Conservation (phyloP, 352 stramenopile genomes). For the Globisporangium cystogenes region DNA sequence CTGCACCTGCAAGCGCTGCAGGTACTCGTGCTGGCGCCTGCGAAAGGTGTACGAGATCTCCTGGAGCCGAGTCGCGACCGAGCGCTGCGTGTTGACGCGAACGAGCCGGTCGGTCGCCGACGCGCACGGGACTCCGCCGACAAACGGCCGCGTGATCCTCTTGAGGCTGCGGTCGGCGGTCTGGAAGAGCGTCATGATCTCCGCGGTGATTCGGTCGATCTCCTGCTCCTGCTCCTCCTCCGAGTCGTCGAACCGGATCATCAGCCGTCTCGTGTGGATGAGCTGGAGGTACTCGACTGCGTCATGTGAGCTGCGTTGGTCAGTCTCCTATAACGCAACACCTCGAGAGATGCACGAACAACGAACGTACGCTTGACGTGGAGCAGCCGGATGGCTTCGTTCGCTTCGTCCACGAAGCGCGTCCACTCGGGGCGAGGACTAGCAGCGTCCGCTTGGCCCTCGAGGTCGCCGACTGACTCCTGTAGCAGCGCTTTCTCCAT, state of each 20-base stretch:
- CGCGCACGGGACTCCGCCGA: slow-evolving; percentile 32
- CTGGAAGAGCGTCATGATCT: slow-evolving; percentile 63
- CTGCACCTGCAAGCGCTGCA: slow-evolving; percentile 64
- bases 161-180: slow-evolving; percentile 63
- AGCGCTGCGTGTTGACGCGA: slow-evolving; percentile 60
- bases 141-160: slow-evolving; percentile 54
- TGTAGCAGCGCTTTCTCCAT: slow-evolving; percentile 68
- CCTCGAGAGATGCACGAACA: not conserved
- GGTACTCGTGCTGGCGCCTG: slow-evolving; percentile 61
- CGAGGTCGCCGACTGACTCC: slow-evolving; percentile 30
- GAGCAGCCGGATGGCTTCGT: slow-evolving; percentile 58
- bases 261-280: slow-evolving; percentile 66
- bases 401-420: slow-evolving; percentile 49
- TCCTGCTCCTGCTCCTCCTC: slow-evolving; percentile 66
- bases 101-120: slow-evolving; percentile 56
- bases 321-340: no score
- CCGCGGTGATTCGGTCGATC: slow-evolving; percentile 59
- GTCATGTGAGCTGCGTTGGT: not conserved
- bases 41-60: slow-evolving; percentile 61
- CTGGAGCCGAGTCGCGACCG: slow-evolving; percentile 54
- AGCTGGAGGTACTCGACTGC: slow-evolving; percentile 79
- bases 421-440: slow-evolving; percentile 53
- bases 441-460: slow-evolving; percentile 19
- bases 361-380: slow-evolving; percentile 58
- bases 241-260: slow-evolving; percentile 76